These are phyloP conservation scores for Leccinum ponderosum DNA, from an alignment of 1,284 basidiomycete species.

Conservation along the genomic window DNA sequence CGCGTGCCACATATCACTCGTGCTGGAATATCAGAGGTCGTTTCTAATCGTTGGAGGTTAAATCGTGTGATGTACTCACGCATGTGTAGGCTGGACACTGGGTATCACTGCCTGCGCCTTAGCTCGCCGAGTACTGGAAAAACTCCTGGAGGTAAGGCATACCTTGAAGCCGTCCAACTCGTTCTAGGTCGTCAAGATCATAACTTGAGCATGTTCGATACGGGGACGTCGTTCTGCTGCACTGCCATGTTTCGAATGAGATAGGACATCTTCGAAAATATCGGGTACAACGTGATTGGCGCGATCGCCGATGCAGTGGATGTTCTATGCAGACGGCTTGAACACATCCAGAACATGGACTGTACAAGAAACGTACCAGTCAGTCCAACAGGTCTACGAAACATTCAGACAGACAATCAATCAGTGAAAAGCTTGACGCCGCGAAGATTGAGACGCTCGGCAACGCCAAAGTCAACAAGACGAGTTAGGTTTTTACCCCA, in stretches of 20 bases:
- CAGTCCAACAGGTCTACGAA: conserved; percentile 1
- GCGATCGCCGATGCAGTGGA: conserved; percentile 93
- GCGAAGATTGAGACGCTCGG: conserved; percentile 67
- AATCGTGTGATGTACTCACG: conserved; percentile 43
- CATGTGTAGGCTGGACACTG: conserved; percentile 94
- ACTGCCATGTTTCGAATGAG: conserved; percentile 28
- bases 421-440: conserved; percentile 85
- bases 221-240: conserved; percentile 62
- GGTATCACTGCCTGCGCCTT: conserved; percentile 66
- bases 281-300: conserved; percentile 80
- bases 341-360: neutral
- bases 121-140: neutral
- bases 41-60: neutral
- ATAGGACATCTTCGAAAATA: conserved; percentile 64
- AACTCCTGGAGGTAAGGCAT: conserved; percentile 24
- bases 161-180: conserved; percentile 76
- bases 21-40: conserved; percentile 41
- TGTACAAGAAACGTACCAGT: conserved; percentile 44
- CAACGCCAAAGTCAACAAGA: conserved; percentile 60
- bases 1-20: conserved; percentile 91
- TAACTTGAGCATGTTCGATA: conserved; percentile 91
- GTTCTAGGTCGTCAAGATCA: conserved; percentile 68
- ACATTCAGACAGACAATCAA: conserved; percentile 53
- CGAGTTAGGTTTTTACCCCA: conserved; percentile 67
- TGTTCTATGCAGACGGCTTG: conserved; percentile 52